Percentiles rank a stretch among this genome's conserved stretches.
phyloP scores from a whole-genome alignment of 768 basidiomycete genomes.

The Lactarius evosmus region DNA sequence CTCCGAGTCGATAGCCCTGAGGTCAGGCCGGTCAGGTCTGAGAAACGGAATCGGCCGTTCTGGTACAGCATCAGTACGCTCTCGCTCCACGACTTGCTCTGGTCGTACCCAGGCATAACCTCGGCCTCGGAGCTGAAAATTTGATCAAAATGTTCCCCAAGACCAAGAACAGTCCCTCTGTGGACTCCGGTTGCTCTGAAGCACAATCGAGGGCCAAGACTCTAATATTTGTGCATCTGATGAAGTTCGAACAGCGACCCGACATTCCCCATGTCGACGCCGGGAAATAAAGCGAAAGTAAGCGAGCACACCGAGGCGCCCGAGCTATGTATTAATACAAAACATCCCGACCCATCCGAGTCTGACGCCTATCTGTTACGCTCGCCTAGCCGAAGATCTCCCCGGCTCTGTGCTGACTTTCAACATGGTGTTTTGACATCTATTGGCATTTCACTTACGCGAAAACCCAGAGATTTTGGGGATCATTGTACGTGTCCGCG shows the following conservation, averaged over 20 bases:
- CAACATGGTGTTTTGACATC: background rate
- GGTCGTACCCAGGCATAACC: constrained; percentile 12
- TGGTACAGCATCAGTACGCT: background rate
- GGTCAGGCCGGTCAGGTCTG: too few species aligned
- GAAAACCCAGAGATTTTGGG: constrained; percentile 56
- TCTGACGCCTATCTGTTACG: background rate
- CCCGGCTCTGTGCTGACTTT: constrained; percentile 16
- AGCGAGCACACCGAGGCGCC: constrained; percentile 5
- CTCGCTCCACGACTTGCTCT: background rate
- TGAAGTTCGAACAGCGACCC: constrained; percentile 1
- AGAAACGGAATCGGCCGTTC: constrained; percentile 11
- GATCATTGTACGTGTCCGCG: constrained; percentile 59
- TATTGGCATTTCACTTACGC: constrained; percentile 38
- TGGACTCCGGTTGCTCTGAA: background rate
- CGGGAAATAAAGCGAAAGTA: background rate
- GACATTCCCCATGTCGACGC: background rate
- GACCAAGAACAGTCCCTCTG: background rate
- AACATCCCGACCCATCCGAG: background rate
- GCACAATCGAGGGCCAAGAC: background rate
- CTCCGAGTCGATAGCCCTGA: constrained; percentile 1
- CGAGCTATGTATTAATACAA: background rate
- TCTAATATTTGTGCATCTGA: background rate
- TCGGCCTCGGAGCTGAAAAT: background rate
- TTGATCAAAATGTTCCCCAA: background rate
- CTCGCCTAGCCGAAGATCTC: constrained; percentile 24